Evolutionary conservation across 169 alveolate species (phyloP), one percentile per base, ranked within the genome.

Genomic region (Plasmodium yoelii): DNA sequence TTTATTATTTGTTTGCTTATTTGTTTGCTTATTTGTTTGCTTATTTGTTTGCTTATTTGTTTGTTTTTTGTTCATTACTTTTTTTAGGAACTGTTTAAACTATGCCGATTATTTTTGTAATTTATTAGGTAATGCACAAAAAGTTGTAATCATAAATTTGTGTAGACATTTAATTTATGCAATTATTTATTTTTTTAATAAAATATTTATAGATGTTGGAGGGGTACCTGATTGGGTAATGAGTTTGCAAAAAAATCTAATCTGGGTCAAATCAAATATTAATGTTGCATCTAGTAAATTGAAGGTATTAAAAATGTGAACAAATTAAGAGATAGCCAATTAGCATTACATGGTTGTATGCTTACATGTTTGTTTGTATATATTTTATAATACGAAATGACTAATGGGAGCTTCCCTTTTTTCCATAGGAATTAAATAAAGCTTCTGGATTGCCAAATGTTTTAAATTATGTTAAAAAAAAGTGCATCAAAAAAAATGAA

Each of bases 201-300:
- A 51, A 51, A 3, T 6, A 12, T 12, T 15, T 73, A 56, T 72
- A 75, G 96, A 87, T n/a, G 95, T 91, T 9, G 96, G 95, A 12
- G 57, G 88, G 49, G 91, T 93, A 34, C 96, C 96, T 34, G 71
- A 87, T 8, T 93, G 96, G 96, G 94, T 93, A 6, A 93, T 93
- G 96, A 94, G 96, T 47, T 92, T 93, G 65, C 96, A 93, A 80
- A 93, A 93, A 82, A 93, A 93, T 64, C 84, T 93, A 0, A 93
- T 89, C 56, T 93, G 96, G 96, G 91, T 94, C 9, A 63, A 92
- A 18, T 87, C 84, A 47, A 93, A 93, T 51, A 60, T 93, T 34
- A 91, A 91, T 59, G 71, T 59, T 6, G 88, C 88, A 1, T 64
- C 88, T 42, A 61, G 61, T 26, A 75, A 75, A 65, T 61, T 75